These are phyloP conservation scores for Neoboletus magnificus DNA, from an alignment of 768 basidiomycete species.

Conservation along the genomic window DNA sequence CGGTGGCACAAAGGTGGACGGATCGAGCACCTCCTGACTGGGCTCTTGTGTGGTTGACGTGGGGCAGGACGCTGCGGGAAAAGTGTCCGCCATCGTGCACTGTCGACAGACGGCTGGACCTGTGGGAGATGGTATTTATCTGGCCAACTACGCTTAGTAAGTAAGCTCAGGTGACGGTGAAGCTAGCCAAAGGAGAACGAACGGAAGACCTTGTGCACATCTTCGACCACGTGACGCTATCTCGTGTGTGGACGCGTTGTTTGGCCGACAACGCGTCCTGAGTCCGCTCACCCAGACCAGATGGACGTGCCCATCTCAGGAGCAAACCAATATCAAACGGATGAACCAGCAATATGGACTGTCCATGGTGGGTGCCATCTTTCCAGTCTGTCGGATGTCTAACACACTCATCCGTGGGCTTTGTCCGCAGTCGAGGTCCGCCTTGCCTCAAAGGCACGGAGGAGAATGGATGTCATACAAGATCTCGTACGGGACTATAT, in stretches of 20 bases:
- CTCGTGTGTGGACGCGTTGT: slow-evolving; percentile 49
- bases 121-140: background rate
- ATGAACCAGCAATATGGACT: slow-evolving; percentile 46
- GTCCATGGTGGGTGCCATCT: slow-evolving; percentile 53
- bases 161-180: too few species aligned
- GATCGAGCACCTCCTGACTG: slow-evolving; percentile 36
- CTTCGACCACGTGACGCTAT: slow-evolving; percentile 33
- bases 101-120: background rate
- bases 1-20: slow-evolving; percentile 56
- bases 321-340: background rate
- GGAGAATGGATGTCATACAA: slow-evolving; percentile 74
- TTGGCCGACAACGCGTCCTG: slow-evolving; percentile 30
- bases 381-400: background rate
- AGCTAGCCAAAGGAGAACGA: too few species aligned
- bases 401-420: background rate
- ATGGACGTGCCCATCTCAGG: slow-evolving; percentile 11
- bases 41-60: slow-evolving; percentile 7
- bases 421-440: slow-evolving; percentile 73
- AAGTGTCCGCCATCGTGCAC: slow-evolving; percentile 24
- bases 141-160: too few species aligned
- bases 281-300: background rate
- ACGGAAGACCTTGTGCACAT: too few species aligned
- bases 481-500: slow-evolving; percentile 58
- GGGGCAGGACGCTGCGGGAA: slow-evolving; percentile 2
- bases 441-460: slow-evolving; percentile 60